phyloP scores from a whole-genome alignment of 768 basidiomycete genomes.

The Holtermanniella nyarrowii region DNA sequence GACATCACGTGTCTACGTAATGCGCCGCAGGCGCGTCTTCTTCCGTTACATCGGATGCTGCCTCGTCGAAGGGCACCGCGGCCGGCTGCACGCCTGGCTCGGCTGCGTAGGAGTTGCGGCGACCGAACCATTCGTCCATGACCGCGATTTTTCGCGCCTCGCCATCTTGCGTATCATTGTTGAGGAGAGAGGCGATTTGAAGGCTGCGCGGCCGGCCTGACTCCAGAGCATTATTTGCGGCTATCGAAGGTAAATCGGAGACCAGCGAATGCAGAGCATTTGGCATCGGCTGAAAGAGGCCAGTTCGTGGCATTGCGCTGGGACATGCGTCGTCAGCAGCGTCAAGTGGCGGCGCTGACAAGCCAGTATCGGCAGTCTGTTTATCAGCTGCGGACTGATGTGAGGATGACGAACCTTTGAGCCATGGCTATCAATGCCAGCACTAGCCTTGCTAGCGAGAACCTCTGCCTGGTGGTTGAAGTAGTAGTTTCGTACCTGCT shows the following conservation, averaged over 20 bases:
- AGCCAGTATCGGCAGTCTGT: too few species aligned
- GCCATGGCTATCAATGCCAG: not conserved
- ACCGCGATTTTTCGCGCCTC: too few species aligned
- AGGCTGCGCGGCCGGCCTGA: slow-evolving; percentile 11
- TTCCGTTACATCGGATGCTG: slow-evolving; percentile 28
- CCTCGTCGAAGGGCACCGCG: slow-evolving; percentile 5
- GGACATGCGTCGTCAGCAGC: not conserved
- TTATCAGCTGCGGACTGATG: too few species aligned
- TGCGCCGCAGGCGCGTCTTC: slow-evolving; percentile 38
- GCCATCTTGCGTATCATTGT: slow-evolving; percentile 29
- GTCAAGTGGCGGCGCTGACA: not conserved
- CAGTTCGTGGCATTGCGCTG: not conserved
- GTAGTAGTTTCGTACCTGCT: slow-evolving; percentile 41
- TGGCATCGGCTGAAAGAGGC: not conserved
- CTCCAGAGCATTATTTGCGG: not conserved
- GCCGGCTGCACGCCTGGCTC: not conserved
- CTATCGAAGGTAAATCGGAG: not conserved
- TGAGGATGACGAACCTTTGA: too few species aligned
- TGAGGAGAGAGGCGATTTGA: slow-evolving; percentile 27
- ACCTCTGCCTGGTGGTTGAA: slow-evolving; percentile 28
- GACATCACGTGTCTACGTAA: slow-evolving; percentile 38
- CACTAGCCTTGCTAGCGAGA: not conserved
- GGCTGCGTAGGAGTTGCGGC: too few species aligned
- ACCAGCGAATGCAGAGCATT: not conserved
- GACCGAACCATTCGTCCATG: too few species aligned